Conservation (phyloP, 805 yeast genomes). For the Wickerhamomyces queroliae region DNA sequence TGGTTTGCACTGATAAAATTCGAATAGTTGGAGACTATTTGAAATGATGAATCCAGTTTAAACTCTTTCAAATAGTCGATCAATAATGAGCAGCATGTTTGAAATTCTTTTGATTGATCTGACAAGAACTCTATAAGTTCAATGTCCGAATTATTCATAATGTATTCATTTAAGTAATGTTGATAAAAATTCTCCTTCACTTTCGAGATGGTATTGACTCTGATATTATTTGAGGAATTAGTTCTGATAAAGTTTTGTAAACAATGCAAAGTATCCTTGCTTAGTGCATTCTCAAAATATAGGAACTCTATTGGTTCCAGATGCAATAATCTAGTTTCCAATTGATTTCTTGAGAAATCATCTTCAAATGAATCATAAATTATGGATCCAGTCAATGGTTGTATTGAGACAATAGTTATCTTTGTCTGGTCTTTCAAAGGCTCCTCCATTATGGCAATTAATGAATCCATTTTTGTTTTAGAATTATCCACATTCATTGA, state of each 20-base stretch:
- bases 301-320: constrained; percentile 75
- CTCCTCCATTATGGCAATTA: constrained; percentile 32
- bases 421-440: constrained; percentile 16
- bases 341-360: constrained; percentile 44
- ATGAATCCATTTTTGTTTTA: constrained; percentile 33
- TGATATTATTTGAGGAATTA: constrained; percentile 5
- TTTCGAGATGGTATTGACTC: constrained; percentile 11
- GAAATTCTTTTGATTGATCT: constrained; percentile 18
- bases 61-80: constrained; percentile 57
- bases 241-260: constrained; percentile 2
- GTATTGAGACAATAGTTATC: constrained; percentile 53
- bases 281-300: constrained; percentile 31
- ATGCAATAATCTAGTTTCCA: constrained; percentile 71
- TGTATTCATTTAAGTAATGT: constrained; percentile 10
- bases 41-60: constrained; percentile 50
- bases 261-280: constrained; percentile 26
- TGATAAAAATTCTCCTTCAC: constrained; percentile 10
- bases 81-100: constrained; percentile 39
- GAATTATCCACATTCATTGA: constrained; percentile 14
- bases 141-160: constrained; percentile 3
- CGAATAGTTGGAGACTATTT: constrained; percentile 41
- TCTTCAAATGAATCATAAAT: constrained; percentile 69
- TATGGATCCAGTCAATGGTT: constrained; percentile 72
- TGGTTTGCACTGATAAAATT: constrained; percentile 42
- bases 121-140: constrained; percentile 24